Conservation (phyloP, 163 green algal species). For the Chloromonas sp. region DNA sequence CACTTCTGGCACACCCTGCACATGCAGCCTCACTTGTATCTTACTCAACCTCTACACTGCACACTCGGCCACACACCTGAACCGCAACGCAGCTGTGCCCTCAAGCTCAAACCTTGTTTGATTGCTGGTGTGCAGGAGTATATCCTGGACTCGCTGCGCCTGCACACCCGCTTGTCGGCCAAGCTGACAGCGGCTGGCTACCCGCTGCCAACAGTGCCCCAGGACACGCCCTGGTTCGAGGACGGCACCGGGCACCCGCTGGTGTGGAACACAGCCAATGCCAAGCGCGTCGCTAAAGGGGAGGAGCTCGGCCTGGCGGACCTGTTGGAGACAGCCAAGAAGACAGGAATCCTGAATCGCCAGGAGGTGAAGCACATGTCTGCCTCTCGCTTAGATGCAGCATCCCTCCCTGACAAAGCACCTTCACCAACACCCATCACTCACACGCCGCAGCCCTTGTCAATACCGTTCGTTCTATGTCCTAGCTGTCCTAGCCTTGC, state of each 20-base stretch:
- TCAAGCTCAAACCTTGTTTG: no score
- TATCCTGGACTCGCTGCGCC: neutral
- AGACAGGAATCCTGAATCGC: neutral
- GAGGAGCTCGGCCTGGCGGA: constrained; percentile 17
- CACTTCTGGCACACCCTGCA: no score
- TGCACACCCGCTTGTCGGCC: constrained; percentile 8
- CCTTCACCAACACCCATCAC: neutral
- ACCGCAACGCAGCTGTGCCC: no score
- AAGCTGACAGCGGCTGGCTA: neutral
- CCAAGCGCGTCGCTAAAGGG: neutral
- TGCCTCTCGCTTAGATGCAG: no score
- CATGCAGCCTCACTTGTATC: no score
- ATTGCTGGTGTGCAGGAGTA: neutral
- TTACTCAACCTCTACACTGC: no score
- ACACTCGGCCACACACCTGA: no score
- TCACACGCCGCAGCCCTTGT: neutral
- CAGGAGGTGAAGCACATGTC: neutral
- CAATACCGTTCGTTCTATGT: no score
- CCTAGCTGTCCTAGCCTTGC: no score
- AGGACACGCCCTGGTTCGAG: constrained; percentile 9
- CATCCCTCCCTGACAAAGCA: no score
- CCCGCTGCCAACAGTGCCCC: constrained; percentile 4
- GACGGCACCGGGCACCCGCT: constrained; percentile 18
- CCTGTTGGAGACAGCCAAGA: neutral
- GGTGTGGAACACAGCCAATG: constrained; percentile 14